Evolutionary conservation across 2,329 filamentous ascomycete genomes (phyloP), one percentile per base, ranked within the genome.

Genomic region (Monilinia laxa): DNA sequence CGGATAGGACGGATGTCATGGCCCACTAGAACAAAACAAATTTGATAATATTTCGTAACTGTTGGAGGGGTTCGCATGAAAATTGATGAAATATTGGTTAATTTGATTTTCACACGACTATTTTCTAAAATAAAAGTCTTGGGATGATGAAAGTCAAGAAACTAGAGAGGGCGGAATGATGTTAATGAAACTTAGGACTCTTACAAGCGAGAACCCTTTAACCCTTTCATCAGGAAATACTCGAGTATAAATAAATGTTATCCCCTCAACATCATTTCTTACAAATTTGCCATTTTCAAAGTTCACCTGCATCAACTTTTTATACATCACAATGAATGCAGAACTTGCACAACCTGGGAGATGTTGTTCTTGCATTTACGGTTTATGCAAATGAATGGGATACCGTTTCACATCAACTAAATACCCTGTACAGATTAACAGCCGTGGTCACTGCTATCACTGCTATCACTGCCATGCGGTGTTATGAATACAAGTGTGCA

Each of bases 71-170:
- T 35, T 9, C 7, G 31, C 31, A 35, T 35, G 31, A 7, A 7
- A 35, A 7, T 35, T 35, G 5, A 35, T 35, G 31, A 35, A 35
- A 35, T 9, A 35, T 35, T 35, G 31, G 31, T 38, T 38, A n/a
- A 45, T 58, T 14, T 14, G 23, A 58, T 18, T 58, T 10, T n/a
- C 28, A 58, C 12, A 14, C 4, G 40, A 14, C 10, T 45, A 31
- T 31, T 38, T 28, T 58, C 12, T n/a, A 28, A 45, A 54, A 45
- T 31, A 20, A n/a, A 20, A 31, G 11, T 47, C 56, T 59, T 47
- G 25, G 40, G 11, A 47, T 59, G 56, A 59, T 59, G 18, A 47
- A 31, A 11, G 56, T 58, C 56, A 59, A 59, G 56, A 47, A 49
- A 49, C 14, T 23, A 47, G 18, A 31, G 20, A n/a, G 23, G 56